Conservation (phyloP, 805 yeast species). For the Candida nitratophila region DNA sequence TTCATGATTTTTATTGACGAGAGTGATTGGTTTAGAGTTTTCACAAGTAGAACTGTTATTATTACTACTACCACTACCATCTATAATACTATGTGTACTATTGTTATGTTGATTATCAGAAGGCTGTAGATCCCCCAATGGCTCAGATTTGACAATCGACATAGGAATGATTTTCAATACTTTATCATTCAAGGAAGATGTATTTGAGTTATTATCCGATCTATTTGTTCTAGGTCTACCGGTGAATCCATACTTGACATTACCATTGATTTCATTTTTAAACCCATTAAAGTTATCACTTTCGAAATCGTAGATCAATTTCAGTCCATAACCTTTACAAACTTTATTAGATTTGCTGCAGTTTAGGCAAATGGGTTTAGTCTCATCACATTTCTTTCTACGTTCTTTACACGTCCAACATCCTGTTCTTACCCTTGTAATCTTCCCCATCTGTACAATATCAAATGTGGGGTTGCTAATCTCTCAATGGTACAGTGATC, state of each 20-base stretch:
- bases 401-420: conserved; percentile 2
- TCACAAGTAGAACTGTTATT: no score
- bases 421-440: not conserved
- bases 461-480: no score
- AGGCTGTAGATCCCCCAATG: no score
- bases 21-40: no score
- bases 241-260: conserved; percentile 3
- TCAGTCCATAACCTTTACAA: conserved; percentile 34
- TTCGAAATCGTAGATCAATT: conserved; percentile 1
- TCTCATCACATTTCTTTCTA: conserved; percentile 32
- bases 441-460: not conserved
- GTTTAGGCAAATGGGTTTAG: conserved; percentile 35
- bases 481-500: no score
- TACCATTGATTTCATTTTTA: conserved; percentile 2
- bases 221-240: conserved; percentile 1
- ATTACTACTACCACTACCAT: no score
- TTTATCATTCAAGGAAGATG: not conserved
- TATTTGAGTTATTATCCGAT: not conserved
- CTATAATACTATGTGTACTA: no score
- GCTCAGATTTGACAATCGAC: no score
- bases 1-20: no score
- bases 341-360: conserved; percentile 28
- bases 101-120: no score
- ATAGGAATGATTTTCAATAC: not conserved
- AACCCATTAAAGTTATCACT: conserved; percentile 1